Evolutionary conservation across 805 yeast species (phyloP).

Genomic region (Yarrowia osloensis): DNA sequence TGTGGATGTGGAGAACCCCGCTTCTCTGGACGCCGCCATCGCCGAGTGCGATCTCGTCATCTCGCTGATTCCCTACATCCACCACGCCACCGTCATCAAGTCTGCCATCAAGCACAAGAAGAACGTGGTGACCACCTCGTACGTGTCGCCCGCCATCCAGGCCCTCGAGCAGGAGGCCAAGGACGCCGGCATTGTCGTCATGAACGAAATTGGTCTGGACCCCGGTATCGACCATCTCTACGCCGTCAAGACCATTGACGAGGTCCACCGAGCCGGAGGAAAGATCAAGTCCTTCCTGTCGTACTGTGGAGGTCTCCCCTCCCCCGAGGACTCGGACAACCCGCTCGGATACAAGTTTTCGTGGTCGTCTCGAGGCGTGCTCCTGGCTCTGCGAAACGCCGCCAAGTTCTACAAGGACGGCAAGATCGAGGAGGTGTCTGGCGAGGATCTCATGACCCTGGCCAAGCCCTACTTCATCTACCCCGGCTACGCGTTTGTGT

Average conservation of each 20-base stretch:
- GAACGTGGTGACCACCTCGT: constrained; percentile 94
- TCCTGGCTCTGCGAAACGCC: constrained; percentile 90
- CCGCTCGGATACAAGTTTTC: constrained; percentile 99
- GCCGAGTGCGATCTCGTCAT: constrained; percentile 80
- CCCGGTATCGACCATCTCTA: constrained; percentile 98
- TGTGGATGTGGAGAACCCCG: constrained; percentile 80
- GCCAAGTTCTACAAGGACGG: constrained; percentile 91
- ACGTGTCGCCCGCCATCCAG: constrained; percentile 87
- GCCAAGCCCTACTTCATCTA: constrained; percentile 94
- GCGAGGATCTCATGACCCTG: constrained; percentile 91
- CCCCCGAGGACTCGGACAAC: constrained; percentile 96
- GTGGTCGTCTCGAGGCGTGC: constrained; percentile 98
- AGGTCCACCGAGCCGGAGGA: constrained; percentile 89
- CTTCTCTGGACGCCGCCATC: constrained; percentile 75
- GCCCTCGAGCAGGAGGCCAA: constrained; percentile 81
- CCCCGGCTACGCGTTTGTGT: constrained; percentile 93
- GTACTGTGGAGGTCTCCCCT: constrained; percentile 98
- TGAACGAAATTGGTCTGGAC: constrained; percentile 98
- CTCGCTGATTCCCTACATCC: constrained; percentile 94
- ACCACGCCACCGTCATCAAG: constrained; percentile 90
- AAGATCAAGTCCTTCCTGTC: constrained; percentile 91
- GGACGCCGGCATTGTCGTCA: constrained; percentile 93
- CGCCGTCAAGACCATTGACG: constrained; percentile 97
- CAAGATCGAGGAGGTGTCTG: constrained; percentile 70
- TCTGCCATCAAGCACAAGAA: constrained; percentile 88